A percentile compares a stretch with the other conserved stretches of the same genome.
Evolutionary conservation across 2,329 filamentous ascomycete species (phyloP).

Genomic region (Beauveria sp.): DNA sequence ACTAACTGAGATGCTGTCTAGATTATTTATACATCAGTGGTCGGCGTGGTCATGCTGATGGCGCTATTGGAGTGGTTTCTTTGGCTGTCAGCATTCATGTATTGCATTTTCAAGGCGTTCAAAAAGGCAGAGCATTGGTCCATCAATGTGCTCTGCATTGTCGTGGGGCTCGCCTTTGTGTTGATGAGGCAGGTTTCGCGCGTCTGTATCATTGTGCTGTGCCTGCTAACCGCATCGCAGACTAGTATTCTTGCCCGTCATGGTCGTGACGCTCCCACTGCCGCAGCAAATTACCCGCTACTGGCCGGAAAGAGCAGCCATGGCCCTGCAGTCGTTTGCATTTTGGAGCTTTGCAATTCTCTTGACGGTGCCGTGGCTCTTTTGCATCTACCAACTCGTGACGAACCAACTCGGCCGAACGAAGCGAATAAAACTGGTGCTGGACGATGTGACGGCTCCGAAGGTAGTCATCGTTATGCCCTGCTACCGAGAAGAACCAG

Average conservation of each 20-base stretch:
- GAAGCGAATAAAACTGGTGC: conserved; percentile 72
- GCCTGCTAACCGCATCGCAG: conserved; percentile 35
- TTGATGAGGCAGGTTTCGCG: conserved; percentile 54
- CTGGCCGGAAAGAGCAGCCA: conserved; percentile 64
- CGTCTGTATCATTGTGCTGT: background rate
- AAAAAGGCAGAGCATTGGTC: conserved; percentile 85
- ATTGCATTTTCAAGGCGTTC: conserved; percentile 83
- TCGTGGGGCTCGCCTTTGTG: conserved; percentile 70
- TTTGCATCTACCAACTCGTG: conserved; percentile 86
- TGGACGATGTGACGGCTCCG: conserved; percentile 79
- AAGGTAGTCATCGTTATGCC: conserved; percentile 97
- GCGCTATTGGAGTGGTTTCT: conserved; percentile 90
- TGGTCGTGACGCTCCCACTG: conserved; percentile 86
- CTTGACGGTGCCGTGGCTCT: conserved; percentile 81
- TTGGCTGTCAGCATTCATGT: conserved; percentile 89
- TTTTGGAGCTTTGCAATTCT: conserved; percentile 89
- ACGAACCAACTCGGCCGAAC: conserved; percentile 77
- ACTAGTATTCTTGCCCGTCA: conserved; percentile 81
- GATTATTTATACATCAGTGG: conserved; percentile 78
- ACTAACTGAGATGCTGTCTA: conserved; percentile 31
- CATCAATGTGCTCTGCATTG: conserved; percentile 66
- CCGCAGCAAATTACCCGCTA: conserved; percentile 62
- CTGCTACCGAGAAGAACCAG: conserved; percentile 86
- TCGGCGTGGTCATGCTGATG: conserved; percentile 74
- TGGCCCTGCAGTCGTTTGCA: conserved; percentile 82